Evolutionary conservation across 768 basidiomycete genomes (phyloP).

Genomic region (Asterophora parasitica): DNA sequence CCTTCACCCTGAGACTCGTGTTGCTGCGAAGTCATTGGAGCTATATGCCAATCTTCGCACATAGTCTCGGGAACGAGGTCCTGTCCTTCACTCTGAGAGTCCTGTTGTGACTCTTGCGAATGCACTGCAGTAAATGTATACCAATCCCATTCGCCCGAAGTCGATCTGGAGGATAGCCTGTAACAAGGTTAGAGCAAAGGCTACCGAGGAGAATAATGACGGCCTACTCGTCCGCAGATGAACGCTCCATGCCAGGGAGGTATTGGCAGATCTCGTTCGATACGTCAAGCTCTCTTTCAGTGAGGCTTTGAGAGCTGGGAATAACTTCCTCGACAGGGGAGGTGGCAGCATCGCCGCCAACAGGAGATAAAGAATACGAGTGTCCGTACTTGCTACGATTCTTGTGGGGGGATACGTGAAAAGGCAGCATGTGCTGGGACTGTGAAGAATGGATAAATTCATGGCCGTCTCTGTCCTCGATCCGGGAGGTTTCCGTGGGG

Average conservation of each 20-base stretch:
- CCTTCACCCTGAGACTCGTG: not conserved
- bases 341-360: constrained; percentile 1
- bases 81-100: not conserved
- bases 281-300: constrained; percentile 31
- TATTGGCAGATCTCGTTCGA: constrained; percentile 8
- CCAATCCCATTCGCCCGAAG: not conserved
- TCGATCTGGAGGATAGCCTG: not conserved
- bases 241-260: not conserved
- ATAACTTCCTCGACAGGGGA: constrained; percentile 24
- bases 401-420: constrained; percentile 20
- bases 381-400: constrained; percentile 1
- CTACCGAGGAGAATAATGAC: too few relatives aligned
- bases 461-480: constrained; percentile 12
- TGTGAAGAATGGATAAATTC: constrained; percentile 31
- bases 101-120: not conserved
- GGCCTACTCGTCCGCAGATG: constrained; percentile 2
- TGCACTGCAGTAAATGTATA: not conserved
- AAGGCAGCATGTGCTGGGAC: constrained; percentile 24
- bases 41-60: not conserved
- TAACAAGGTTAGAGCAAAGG: not conserved
- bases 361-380: constrained; percentile 3
- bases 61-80: constrained; percentile 12
- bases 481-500: not conserved
- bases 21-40: not conserved
- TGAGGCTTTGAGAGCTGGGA: constrained; percentile 43